These are phyloP conservation scores for Sporothrix phasma DNA, from an alignment of 2,329 filamentous ascomycete species.

Conservation along the genomic window DNA sequence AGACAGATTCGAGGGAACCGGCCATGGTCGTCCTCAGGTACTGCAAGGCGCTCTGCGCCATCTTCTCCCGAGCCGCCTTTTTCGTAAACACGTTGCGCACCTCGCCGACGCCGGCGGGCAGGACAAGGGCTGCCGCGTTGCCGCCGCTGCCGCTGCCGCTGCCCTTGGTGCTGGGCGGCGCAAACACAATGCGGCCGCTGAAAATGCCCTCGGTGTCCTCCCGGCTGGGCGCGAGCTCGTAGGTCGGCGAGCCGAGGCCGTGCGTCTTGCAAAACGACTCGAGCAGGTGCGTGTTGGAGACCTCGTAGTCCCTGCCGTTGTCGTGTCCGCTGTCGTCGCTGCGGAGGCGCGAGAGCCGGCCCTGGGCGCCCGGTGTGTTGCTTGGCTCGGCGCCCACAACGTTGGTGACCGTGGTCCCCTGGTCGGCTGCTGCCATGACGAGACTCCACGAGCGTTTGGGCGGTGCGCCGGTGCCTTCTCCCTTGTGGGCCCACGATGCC, in stretches of 20 bases:
- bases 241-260: constrained; percentile 10
- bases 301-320: constrained; percentile 12
- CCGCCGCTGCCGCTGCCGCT: constrained; percentile 8
- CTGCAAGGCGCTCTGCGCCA: constrained; percentile 32
- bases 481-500: constrained; percentile 9
- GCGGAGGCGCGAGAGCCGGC: background rate
- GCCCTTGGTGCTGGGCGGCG: constrained; percentile 25
- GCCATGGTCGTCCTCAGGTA: constrained; percentile 23
- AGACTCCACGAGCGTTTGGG: background rate
- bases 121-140: background rate
- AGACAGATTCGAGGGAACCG: background rate
- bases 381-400: background rate
- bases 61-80: constrained; percentile 28
- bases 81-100: constrained; percentile 29
- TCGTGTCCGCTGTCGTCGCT: constrained; percentile 10
- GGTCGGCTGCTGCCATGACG: background rate
- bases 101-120: constrained; percentile 27
- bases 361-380: background rate
- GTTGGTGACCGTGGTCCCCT: background rate
- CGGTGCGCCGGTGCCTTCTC: background rate
- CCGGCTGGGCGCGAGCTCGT: background rate
- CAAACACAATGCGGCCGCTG: constrained; percentile 25
- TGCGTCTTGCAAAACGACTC: constrained; percentile 12
- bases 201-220: constrained; percentile 24
- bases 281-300: constrained; percentile 22